Percentiles rank a stretch among this genome's conserved stretches.
Evolutionary conservation across 1,139 yeast genomes (phyloP).

Genomic region (Sugiyamaella neomexicana): DNA sequence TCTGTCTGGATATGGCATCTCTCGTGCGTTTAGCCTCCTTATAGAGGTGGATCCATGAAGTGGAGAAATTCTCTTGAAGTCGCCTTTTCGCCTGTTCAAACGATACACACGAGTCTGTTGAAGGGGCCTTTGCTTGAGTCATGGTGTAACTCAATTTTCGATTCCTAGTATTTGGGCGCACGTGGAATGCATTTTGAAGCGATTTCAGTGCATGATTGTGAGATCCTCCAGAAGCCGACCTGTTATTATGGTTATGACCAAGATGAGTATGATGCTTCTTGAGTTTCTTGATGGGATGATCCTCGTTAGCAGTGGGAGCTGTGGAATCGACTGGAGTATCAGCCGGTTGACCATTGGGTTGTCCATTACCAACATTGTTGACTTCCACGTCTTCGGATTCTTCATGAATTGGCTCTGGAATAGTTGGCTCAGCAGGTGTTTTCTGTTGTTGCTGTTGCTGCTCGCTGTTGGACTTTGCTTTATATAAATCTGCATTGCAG

Average conservation of each 20-base stretch:
- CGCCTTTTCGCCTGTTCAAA: conserved; percentile 40
- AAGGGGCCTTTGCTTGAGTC: conserved; percentile 28
- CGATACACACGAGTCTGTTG: conserved; percentile 31
- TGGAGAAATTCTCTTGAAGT: conserved; percentile 51
- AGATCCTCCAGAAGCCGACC: background rate
- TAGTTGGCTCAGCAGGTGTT: background rate
- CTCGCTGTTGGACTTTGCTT: background rate
- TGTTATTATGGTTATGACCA: background rate
- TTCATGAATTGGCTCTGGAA: background rate
- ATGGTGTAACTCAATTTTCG: conserved; percentile 23
- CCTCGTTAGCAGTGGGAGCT: background rate
- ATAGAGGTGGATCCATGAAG: conserved; percentile 64
- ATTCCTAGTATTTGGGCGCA: conserved; percentile 12
- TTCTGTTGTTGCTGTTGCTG: background rate
- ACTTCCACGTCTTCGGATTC: conserved; percentile 2
- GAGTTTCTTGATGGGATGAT: background rate
- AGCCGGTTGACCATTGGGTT: too few relatives aligned
- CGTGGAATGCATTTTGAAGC: conserved; percentile 23
- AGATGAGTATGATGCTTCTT: conserved; percentile 12
- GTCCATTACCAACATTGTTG: conserved; percentile 1
- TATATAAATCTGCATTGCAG: conserved; percentile 4
- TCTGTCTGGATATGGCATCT: conserved; percentile 50
- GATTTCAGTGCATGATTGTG: conserved; percentile 12
- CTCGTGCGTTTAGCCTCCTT: conserved; percentile 32
- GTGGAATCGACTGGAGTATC: background rate